phyloP scores from a whole-genome alignment of 2,329 filamentous ascomycete genomes.

The Ceratocystis smalleyi region DNA sequence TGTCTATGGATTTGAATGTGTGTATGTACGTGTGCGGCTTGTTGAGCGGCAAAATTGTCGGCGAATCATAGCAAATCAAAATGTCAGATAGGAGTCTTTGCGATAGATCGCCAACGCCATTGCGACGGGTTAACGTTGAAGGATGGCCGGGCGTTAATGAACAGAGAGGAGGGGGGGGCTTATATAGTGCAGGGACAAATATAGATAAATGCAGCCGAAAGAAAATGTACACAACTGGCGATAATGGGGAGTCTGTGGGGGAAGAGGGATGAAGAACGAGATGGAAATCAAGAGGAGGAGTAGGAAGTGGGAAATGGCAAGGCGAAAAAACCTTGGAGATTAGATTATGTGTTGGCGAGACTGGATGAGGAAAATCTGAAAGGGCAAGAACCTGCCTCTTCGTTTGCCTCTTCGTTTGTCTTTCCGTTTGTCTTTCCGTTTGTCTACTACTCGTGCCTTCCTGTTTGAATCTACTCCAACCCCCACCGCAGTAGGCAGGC shows the following conservation, averaged over 20 bases:
- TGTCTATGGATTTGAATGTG: not conserved
- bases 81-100: not conserved
- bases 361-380: not conserved
- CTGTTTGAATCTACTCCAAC: not conserved
- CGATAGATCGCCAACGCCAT: not conserved
- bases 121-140: not conserved
- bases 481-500: not conserved
- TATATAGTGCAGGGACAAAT: not conserved
- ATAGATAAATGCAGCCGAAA: not conserved
- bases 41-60: not conserved
- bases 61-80: constrained; percentile 6
- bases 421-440: not conserved
- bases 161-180: not conserved
- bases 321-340: not conserved
- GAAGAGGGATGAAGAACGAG: not conserved
- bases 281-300: no score
- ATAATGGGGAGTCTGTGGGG: not conserved
- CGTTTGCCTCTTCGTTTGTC: not conserved
- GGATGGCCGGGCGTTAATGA: not conserved
- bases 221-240: not conserved
- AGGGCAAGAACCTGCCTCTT: not conserved
- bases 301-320: not conserved
- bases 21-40: not conserved
- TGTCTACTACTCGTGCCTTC: not conserved
- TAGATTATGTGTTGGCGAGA: not conserved